These are phyloP conservation scores for Boletus smithii DNA, from an alignment of 1,284 basidiomycete species.

Conservation along the genomic window DNA sequence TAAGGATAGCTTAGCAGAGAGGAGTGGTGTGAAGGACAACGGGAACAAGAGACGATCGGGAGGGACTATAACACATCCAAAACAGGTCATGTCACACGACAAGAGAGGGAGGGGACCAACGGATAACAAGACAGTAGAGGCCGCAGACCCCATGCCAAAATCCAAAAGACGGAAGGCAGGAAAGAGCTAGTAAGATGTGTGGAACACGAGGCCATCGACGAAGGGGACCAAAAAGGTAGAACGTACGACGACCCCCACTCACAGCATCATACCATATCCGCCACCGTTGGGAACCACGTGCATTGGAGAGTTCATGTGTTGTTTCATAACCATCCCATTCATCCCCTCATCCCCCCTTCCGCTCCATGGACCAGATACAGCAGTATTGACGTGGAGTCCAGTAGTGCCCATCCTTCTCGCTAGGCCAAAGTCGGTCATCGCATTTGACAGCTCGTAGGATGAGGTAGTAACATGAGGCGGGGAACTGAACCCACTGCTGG, in stretches of 20 bases:
- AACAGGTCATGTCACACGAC: slow-evolving; percentile 10
- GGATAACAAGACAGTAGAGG: slow-evolving; percentile 8
- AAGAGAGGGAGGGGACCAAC: slow-evolving; percentile 13
- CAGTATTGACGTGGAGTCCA: slow-evolving; percentile 27
- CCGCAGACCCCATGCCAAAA: slow-evolving; percentile 11
- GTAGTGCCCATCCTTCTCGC: slow-evolving; percentile 25
- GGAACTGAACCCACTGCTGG: slow-evolving; percentile 37
- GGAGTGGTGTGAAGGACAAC: slow-evolving; percentile 2
- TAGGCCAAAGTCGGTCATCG: slow-evolving; percentile 25
- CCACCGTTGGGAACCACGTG: slow-evolving; percentile 35
- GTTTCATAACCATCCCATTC: slow-evolving; percentile 37
- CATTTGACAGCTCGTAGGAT: slow-evolving; percentile 38
- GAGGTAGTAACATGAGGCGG: slow-evolving; percentile 27
- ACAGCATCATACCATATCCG: slow-evolving; percentile 44
- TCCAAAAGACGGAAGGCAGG: slow-evolving; percentile 12
- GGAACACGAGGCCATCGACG: slow-evolving; percentile 11
- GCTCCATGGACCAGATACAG: slow-evolving; percentile 22
- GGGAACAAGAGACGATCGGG: slow-evolving; percentile 6
- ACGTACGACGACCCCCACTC: slow-evolving; percentile 20
- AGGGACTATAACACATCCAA: slow-evolving; percentile 12
- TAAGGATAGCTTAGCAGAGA: slow-evolving; percentile 9
- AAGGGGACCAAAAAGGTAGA: not conserved
- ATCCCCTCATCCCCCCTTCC: slow-evolving; percentile 34
- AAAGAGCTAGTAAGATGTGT: slow-evolving; percentile 13
- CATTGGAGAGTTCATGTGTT: slow-evolving; percentile 34